phyloP scores from a whole-genome alignment of 371 early-diverging fungal genomes.

The Apophysomyces variabilis region DNA sequence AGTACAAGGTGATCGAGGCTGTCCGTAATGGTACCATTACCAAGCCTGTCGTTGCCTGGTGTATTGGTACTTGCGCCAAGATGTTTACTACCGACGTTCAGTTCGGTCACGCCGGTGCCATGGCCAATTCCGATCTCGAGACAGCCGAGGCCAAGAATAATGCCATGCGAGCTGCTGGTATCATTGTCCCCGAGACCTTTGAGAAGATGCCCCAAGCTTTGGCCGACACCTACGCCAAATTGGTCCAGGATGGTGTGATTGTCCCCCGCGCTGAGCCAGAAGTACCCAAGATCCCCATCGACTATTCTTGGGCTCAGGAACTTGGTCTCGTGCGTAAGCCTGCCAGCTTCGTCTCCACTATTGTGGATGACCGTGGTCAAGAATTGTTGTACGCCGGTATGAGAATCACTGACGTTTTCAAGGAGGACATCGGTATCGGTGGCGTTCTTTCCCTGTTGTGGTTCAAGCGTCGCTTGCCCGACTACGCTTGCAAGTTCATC shows the following conservation, averaged over 20 bases:
- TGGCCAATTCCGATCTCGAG: constrained; percentile 95
- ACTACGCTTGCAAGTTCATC: constrained; percentile 95
- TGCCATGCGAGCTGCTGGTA: constrained; percentile 87
- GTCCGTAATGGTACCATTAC: constrained; percentile 86
- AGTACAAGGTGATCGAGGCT: constrained; percentile 94
- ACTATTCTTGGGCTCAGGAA: constrained; percentile 98
- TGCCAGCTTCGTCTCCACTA: constrained; percentile 97
- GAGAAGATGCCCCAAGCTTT: constrained; percentile 91
- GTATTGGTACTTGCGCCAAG: constrained; percentile 98
- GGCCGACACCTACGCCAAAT: constrained; percentile 74
- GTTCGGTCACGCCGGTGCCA: constrained; percentile 97
- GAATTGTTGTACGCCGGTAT: constrained; percentile 98
- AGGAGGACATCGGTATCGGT: constrained; percentile 97
- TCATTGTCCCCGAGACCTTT: constrained; percentile 94
- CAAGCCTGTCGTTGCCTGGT: constrained; percentile 98
- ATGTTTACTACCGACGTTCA: constrained; percentile 98
- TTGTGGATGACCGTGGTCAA: constrained; percentile 98
- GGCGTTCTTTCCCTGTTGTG: constrained; percentile 96
- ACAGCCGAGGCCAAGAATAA: constrained; percentile 97
- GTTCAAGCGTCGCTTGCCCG: constrained; percentile 97
- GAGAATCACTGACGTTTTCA: constrained; percentile 97
- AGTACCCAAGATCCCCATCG: constrained; percentile 98
- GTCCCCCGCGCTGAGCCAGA: constrained; percentile 85
- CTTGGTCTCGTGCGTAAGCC: constrained; percentile 98
- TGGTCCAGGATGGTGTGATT: constrained; percentile 77